A percentile compares a stretch with the other conserved stretches of the same genome.
phyloP scores from a whole-genome alignment of 169 alveolate species.

The Eimeria sp. region DNA sequence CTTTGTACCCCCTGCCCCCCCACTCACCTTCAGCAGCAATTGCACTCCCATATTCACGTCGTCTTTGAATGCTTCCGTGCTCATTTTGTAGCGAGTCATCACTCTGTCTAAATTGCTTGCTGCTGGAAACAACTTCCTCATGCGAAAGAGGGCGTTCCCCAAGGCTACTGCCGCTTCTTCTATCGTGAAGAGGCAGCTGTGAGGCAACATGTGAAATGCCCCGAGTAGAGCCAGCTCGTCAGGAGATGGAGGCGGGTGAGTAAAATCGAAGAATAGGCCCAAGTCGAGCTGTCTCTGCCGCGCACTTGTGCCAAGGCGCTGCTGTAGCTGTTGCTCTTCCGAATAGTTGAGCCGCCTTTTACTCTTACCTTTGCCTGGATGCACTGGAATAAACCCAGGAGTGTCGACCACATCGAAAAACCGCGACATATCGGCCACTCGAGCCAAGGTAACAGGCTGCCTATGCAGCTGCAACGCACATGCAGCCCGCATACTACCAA shows the following conservation, averaged over 20 bases:
- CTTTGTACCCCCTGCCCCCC: neutral
- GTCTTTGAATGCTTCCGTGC: conserved; percentile 13
- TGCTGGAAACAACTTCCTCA: conserved; percentile 58
- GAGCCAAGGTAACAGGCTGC: conserved; percentile 24
- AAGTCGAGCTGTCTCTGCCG: conserved; percentile 35
- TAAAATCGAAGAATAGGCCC: conserved; percentile 56
- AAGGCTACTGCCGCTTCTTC: conserved; percentile 82
- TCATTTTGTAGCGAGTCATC: conserved; percentile 58
- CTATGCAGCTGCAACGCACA: conserved; percentile 50
- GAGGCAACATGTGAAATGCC: conserved; percentile 75
- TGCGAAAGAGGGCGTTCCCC: conserved; percentile 63
- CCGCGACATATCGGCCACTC: conserved; percentile 56
- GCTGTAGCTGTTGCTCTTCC: conserved; percentile 26
- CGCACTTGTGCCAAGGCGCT: conserved; percentile 39
- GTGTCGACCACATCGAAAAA: conserved; percentile 76
- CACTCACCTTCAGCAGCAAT: conserved; percentile 56
- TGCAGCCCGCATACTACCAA: neutral
- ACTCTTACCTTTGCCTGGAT: conserved; percentile 11
- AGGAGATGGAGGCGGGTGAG: conserved; percentile 58
- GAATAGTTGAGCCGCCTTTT: neutral
- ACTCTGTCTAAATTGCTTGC: conserved; percentile 72
- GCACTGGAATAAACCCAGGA: conserved; percentile 79
- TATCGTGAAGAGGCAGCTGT: conserved; percentile 68
- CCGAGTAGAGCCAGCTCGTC: conserved; percentile 76
- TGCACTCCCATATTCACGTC: conserved; percentile 48